Evolutionary conservation across 179 eudicot genomes (phyloP).

Genomic region (Beta corolliflora): DNA sequence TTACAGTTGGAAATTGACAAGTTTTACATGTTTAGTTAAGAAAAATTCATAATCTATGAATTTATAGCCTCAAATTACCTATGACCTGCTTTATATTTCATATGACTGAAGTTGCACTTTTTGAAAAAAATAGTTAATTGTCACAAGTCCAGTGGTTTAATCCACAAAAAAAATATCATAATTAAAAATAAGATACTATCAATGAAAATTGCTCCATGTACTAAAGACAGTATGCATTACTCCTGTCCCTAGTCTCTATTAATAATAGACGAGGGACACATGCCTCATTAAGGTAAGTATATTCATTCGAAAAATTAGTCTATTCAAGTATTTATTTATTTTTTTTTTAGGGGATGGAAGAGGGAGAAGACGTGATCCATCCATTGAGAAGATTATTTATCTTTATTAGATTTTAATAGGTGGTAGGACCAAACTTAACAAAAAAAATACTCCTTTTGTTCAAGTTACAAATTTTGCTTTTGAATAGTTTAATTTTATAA

Average conservation of each 20-base stretch:
- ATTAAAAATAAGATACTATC: background rate
- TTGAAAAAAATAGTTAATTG: background rate
- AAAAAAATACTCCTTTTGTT: too few relatives aligned
- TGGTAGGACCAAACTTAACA: too few relatives aligned
- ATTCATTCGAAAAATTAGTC: too few relatives aligned
- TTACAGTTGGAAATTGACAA: conserved; percentile 12
- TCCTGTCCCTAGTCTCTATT: background rate
- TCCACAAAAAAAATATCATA: background rate
- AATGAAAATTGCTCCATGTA: background rate
- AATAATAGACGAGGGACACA: background rate
- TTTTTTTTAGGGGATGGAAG: too few relatives aligned
- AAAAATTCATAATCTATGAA: background rate
- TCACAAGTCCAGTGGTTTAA: background rate
- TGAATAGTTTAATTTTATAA: too few relatives aligned
- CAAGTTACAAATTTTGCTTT: too few relatives aligned
- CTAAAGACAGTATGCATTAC: background rate
- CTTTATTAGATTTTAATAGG: too few relatives aligned
- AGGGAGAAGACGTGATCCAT: too few relatives aligned
- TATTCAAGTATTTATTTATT: too few relatives aligned
- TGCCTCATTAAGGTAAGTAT: background rate
- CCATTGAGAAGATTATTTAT: too few relatives aligned
- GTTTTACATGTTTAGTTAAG: conserved; percentile 15
- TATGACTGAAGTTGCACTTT: background rate
- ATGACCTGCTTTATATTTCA: background rate
- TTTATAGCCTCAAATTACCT: background rate